Base-by-base conservation (phyloP, 768 basidiomycete species). In the Suillus luteus region DNA sequence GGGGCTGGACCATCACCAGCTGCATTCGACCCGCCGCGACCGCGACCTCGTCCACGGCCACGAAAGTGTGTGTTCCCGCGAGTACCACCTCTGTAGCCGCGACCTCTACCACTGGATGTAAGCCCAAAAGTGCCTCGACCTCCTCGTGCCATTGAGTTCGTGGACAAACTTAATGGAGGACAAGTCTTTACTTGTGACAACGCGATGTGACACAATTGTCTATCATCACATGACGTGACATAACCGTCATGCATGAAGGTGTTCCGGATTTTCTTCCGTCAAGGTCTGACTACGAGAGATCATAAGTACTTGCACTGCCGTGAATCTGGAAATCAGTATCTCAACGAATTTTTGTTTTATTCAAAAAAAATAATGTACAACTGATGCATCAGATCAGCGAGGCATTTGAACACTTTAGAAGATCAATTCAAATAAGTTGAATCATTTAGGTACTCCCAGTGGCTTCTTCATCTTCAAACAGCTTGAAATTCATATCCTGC, bases 71-170 rank as follows among this genome's bases (percentile, higher is more conserved):
- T 68, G 27, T 72, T 67, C 11, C 75, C 73, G 57, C 80, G 66
- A 61, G 68, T 73, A 0, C 72, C 57, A 12, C 63, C 55, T 22
- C 86, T 78, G 73, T 79, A 85, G 35, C 81, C 79, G 27, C 74
- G 75, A 12, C 72, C 71, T 35, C 70, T 68, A 61, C 83, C 79
- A 60, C 76, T 74, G 35, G 85, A 84, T 11, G 85, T 78, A 33
- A 87, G 78, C 14, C 86, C 87, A 73, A 89, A 88, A 27, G 78
- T 78, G 38, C 83, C 81, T 41, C 81, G 79, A 58, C 65, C 67
- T 55, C 87, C 86, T 70, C 83, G 79, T 59, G 82, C 83, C 76
- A 77, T 75, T 9, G 24, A 27, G 24, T 40, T 22, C 27, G n/a
- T 24, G 19, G 19, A 27, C 37, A 46, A 27, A 60, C 62, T 17